Percentiles rank a stretch among this genome's conserved stretches.
phyloP scores from a whole-genome alignment of 2,329 filamentous ascomycete genomes.

The Colletotrichum viniferum region DNA sequence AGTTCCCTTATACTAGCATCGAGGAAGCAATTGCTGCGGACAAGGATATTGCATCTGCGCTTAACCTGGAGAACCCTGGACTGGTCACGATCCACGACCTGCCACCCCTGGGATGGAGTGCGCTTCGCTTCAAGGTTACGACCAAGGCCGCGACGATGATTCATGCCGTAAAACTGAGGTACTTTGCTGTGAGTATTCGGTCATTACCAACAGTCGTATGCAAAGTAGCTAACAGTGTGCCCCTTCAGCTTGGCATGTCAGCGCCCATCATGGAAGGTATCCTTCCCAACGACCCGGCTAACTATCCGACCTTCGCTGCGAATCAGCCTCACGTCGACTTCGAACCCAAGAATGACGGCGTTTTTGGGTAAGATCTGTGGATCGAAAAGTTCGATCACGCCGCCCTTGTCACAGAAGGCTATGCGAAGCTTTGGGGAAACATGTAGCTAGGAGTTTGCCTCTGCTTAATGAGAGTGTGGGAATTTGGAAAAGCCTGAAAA shows the following conservation, averaged over 20 bases:
- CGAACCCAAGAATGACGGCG: constrained; percentile 4
- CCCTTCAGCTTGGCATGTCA: neutral
- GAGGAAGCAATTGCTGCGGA: neutral
- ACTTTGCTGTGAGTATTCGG: constrained; percentile 9
- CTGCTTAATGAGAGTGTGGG: too few species aligned
- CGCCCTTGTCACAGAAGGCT: too few species aligned
- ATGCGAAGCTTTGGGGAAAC: neutral
- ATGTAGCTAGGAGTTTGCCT: too few species aligned
- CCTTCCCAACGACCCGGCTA: neutral
- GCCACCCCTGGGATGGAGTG: constrained; percentile 10
- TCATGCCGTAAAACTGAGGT: constrained; percentile 15
- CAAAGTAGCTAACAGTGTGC: neutral
- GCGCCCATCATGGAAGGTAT: constrained; percentile 16
- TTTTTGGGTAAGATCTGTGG: constrained; percentile 10
- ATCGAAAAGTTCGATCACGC: too few species aligned
- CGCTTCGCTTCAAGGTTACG: constrained; percentile 3
- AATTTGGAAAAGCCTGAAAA: too few species aligned
- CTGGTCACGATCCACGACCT: constrained; percentile 5
- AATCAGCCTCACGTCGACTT: constrained; percentile 1
- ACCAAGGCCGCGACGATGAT: constrained; percentile 15
- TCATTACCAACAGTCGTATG: fast-evolving
- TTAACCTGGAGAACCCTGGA: neutral
- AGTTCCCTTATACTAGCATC: constrained; percentile 10
- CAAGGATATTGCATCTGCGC: neutral
- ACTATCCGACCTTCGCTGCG: neutral